These are phyloP conservation scores for Bocquillonia castaneifolia DNA, from an alignment of 441 rosid genomes.

Conservation along the genomic window DNA sequence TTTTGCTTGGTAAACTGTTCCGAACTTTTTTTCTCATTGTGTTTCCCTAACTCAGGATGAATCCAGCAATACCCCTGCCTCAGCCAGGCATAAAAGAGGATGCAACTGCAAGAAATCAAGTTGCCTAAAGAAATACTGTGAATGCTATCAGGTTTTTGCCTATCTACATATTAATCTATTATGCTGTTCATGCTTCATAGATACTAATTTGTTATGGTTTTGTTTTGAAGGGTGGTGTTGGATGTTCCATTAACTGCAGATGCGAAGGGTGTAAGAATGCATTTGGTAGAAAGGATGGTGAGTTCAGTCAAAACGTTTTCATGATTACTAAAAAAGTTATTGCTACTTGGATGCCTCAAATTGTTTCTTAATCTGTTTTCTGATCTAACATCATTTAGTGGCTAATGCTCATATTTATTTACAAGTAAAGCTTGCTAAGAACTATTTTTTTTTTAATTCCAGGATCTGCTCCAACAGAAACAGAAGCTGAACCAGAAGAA, in stretches of 20 bases:
- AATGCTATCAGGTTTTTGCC: constrained; percentile 88
- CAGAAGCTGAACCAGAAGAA: constrained; percentile 53
- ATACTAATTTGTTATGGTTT: constrained; percentile 26
- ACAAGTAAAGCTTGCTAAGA: background rate
- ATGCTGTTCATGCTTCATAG: constrained; percentile 13
- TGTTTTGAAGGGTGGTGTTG: constrained; percentile 77
- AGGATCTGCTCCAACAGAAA: constrained; percentile 50
- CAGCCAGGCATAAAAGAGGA: constrained; percentile 97
- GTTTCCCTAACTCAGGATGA: constrained; percentile 57
- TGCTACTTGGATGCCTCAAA: background rate
- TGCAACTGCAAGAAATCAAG: constrained; percentile 99
- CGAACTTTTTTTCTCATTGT: constrained; percentile 14
- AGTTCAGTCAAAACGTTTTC: constrained; percentile 21
- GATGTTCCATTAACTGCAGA: constrained; percentile 93
- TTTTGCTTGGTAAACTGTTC: constrained; percentile 8
- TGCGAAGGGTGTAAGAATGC: constrained; percentile 98
- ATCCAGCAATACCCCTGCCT: constrained; percentile 82
- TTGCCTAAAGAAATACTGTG: constrained; percentile 95
- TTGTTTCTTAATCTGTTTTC: background rate
- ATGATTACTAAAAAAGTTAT: constrained; percentile 6
- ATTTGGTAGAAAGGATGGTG: constrained; percentile 87
- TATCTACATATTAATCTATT: background rate
- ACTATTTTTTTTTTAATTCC: constrained; percentile 20
- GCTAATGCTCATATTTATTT: background rate
- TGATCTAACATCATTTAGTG: background rate